Base-by-base conservation (phyloP, 257 asterid genomes). In the Solanum phureja region DNA sequence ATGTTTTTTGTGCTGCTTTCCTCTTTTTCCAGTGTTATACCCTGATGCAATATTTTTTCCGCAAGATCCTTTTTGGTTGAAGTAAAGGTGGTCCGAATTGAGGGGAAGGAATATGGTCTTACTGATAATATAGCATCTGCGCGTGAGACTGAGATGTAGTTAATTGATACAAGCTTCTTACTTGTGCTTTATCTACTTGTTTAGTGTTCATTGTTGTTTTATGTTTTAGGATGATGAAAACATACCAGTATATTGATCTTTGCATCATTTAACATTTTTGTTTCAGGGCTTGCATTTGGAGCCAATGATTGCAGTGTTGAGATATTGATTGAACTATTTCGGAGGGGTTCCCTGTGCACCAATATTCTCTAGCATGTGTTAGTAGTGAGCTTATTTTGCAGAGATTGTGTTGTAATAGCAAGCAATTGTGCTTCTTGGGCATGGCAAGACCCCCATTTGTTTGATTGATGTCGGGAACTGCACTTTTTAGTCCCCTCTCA, bases 221-320 rank as follows among this genome's bases (percentile, higher is more conserved):
- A 23, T 38, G 58, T 38, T 76, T 38, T 77, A 8, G 23, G 34
- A 12, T 14, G 24, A 29, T 44, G 56, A 44, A 11, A 44, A 44
- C 13, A 42, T 42, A 42, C 24, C 62, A 24, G 37, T 3, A 42
- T 77, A 24, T 24, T 77, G 64, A 42, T 42, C 16, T 44, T 77
- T 77, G 62, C 38, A 14, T 77, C 8, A 18, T 76, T 40, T 40
- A 35, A 56, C 18, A 69, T 73, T 86, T 87, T 86, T 83, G 68
- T 82, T 87, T 84, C 86, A 95, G 98, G 97, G 91, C 94, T 76
- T 94, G 96, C 86, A 91, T 94, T 81, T 94, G 98, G 98, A 94
- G 95, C 92, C 96, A 93, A 87, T 92, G 94, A 93, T 12, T 12
- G 44, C 64, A 72, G 35, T 29, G 64, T 77, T 42, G 37, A 13